A percentile compares a stretch with the other conserved stretches of the same genome.
Evolutionary conservation across 768 basidiomycete genomes (phyloP).

Genomic region (Pisolithus orientalis): DNA sequence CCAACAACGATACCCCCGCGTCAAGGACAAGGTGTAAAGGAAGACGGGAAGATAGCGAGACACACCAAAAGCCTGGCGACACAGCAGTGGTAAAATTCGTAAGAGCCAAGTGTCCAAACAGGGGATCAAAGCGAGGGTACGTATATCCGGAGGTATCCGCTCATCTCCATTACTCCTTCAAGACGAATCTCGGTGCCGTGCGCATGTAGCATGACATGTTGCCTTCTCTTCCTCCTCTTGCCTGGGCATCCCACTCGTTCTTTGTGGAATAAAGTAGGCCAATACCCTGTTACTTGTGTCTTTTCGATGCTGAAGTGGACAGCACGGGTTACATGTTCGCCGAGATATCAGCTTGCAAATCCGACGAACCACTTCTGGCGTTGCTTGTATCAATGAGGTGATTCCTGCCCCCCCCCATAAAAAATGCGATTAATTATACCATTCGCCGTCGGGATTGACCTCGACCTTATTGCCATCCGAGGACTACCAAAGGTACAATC

Average conservation of each 20-base stretch:
- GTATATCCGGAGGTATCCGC: constrained; percentile 47
- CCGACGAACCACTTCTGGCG: constrained; percentile 81
- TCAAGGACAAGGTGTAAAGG: no score
- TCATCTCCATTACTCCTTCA: constrained; percentile 41
- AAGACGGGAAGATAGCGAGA: no score
- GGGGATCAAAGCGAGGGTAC: constrained; percentile 37
- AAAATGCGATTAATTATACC: not conserved
- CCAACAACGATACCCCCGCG: no score
- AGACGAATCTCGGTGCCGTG: constrained; percentile 59
- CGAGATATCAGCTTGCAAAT: constrained; percentile 66
- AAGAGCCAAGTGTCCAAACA: constrained; percentile 1
- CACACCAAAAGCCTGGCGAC: no score
- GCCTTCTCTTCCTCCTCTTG: not conserved
- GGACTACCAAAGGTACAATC: constrained; percentile 47
- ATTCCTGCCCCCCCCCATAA: constrained; percentile 1
- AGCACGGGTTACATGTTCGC: constrained; percentile 70
- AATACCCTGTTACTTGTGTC: not conserved
- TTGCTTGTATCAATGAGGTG: constrained; percentile 63
- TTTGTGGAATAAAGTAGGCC: constrained; percentile 80
- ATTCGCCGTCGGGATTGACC: constrained; percentile 46
- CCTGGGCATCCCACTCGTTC: constrained; percentile 46
- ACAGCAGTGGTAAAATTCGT: no score
- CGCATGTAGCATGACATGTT: constrained; percentile 9
- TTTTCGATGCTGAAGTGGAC: not conserved
- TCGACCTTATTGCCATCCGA: constrained; percentile 46